These are phyloP conservation scores for Seiridium unicorne DNA, from an alignment of 2,329 filamentous ascomycete genomes.

Conservation along the genomic window DNA sequence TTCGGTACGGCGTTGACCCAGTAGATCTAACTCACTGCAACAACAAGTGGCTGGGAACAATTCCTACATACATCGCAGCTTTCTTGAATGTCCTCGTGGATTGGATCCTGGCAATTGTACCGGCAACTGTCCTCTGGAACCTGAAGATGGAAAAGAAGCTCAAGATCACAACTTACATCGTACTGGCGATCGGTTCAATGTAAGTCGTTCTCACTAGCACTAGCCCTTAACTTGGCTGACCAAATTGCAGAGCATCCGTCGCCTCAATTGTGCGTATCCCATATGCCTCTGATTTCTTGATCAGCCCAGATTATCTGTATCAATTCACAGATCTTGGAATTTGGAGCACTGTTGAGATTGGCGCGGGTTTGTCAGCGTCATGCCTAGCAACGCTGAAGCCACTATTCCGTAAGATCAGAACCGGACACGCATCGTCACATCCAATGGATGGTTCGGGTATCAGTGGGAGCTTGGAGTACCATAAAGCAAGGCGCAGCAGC, in stretches of 20 bases:
- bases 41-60: background rate
- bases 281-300: slow-evolving; percentile 8
- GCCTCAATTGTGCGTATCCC: slow-evolving; percentile 11
- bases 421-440: background rate
- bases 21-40: background rate
- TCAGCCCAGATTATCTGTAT: slow-evolving; percentile 10
- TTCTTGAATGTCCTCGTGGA: slow-evolving; percentile 8
- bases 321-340: slow-evolving; percentile 10
- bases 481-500: background rate
- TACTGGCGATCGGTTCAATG: slow-evolving; percentile 11
- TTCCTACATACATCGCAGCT: slow-evolving; percentile 5
- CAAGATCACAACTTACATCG: slow-evolving; percentile 8
- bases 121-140: slow-evolving; percentile 7
- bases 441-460: background rate
- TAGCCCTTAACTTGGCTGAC: background rate
- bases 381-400: slow-evolving; percentile 10
- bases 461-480: background rate
- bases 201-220: background rate
- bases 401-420: slow-evolving; percentile 4
- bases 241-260: slow-evolving; percentile 8
- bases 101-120: slow-evolving; percentile 7
- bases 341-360: slow-evolving; percentile 10
- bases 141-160: slow-evolving; percentile 8
- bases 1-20: background rate
- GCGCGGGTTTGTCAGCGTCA: slow-evolving; percentile 6